Base-by-base conservation (phyloP, 495 filamentous ascomycete species). In the Aspergillus campestris region DNA sequence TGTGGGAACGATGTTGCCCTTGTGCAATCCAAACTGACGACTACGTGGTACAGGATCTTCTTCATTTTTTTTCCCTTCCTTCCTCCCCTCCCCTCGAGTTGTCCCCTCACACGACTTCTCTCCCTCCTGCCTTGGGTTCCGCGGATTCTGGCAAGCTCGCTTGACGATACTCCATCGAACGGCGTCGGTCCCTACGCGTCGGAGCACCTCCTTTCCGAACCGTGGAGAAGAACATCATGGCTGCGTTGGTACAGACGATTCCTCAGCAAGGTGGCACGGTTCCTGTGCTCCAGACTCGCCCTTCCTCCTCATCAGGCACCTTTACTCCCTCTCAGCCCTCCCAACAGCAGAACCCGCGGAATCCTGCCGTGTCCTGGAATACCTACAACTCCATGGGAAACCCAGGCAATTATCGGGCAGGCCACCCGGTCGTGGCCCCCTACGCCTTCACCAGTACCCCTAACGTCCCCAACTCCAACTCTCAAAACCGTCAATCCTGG, bases 211-310 rank as follows among this genome's bases (percentile, higher is more conserved):
- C 46, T 42, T 37, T 40, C 41, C 47, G 43, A 45, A 37, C 38
- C 47, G 55, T 45, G 48, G 57, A 61, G 49, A 56, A 55, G 58
- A 64, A 55, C 69, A 72, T 59, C 63, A 94, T 94, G 88, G 88
- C 88, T 71, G 87, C 88, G 67, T 77, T 94, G 71, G 87, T 92
- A 67, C 88, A 94, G 75, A 79, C 87, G 50, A 89, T 90, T 61
- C 84, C 87, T 56, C 80, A 86, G 68, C 86, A 88, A 67, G 80
- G 81, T 62, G 78, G 79, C 58, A 86, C 84, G 49, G 78, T 86
- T 58, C 84, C 84, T 44, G 82, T 91, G 78, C 82, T 94, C 51
- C 86, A 89, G 60, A 78, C 84, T 49, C 81, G 85, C 55, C 83
- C 87, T 48, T 83, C 87, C 33, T 78, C 85, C 33, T 81, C 83